Evolutionary conservation across 768 basidiomycete species (phyloP), one percentile per base, ranked within the genome.

Genomic region (Russula lepida): DNA sequence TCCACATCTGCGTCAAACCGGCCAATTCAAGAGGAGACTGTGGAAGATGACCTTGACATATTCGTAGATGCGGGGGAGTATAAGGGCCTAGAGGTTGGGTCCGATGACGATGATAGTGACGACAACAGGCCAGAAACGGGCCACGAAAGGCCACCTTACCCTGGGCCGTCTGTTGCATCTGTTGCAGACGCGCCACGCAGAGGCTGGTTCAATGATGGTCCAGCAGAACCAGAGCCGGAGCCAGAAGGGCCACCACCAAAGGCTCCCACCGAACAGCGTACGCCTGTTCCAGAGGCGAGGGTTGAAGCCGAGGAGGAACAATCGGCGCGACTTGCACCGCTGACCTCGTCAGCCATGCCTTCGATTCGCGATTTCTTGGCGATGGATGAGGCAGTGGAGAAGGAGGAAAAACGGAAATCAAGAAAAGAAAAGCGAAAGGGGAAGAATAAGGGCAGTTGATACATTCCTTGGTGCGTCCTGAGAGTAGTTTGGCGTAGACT

Each of bases 41-140:
- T 76, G 4, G 84, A 83, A n/a, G 84, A 83, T 21, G 84, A 91
- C 55, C 81, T 91, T 44, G 89, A 95, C 69, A 95, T 97, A 46
- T 97, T 97, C 70, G 88, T 84, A 2, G 93, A 76, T 56, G 89
- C 83, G 5, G 92, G 86, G 9, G 90, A 91, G 52, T 97, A 95
- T 69, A 79, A 86, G 54, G 89, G 89, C 1, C 70, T 88, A 7
- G 79, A 82, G 49, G 65, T 81, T 4, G 83, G 77, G 23, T 81
- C 81, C 52, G 71, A 72, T n/a, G 71, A 70, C 15, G 68, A 68
- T 9, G 68, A 70, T 12, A 68, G 68, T 9, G 68, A 67, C 23
- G 69, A 57, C 19, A 43, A 48, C 15, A 50, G 30, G 46, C 27
- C 55, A 25, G 54, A 56, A 15, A 23, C 35, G 9, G 52, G 27